These are phyloP conservation scores for Termitomyces sp. DNA, from an alignment of 1,284 basidiomycete species.

Conservation along the genomic window DNA sequence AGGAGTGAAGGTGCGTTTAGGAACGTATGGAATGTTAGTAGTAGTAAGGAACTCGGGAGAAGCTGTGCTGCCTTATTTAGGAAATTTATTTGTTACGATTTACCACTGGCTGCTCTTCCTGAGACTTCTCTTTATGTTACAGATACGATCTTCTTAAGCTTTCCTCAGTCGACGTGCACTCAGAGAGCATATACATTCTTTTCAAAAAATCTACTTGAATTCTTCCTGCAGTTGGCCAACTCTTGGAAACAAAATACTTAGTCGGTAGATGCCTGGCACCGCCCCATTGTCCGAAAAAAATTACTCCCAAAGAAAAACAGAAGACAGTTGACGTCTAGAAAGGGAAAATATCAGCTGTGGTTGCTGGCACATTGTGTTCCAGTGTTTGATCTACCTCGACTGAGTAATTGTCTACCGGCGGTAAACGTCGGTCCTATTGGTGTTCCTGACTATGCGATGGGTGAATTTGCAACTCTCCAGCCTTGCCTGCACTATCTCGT, in stretches of 20 bases:
- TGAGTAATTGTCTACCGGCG: slow-evolving; percentile 14
- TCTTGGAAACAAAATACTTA: background rate
- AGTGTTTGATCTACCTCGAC: slow-evolving; percentile 1
- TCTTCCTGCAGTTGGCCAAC: background rate
- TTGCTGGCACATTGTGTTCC: background rate
- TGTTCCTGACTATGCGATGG: slow-evolving; percentile 52
- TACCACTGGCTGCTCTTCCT: background rate
- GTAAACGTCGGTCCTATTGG: slow-evolving; percentile 29
- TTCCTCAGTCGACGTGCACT: background rate
- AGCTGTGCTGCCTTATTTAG: background rate
- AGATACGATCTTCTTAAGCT: background rate
- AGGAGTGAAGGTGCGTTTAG: slow-evolving; percentile 11
- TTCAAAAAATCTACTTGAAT: background rate
- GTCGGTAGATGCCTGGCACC: background rate
- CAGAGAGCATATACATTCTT: background rate
- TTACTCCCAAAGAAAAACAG: background rate
- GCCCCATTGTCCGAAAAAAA: background rate
- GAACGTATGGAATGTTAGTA: no score
- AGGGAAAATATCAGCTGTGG: background rate
- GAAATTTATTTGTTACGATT: slow-evolving; percentile 1
- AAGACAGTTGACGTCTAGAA: background rate
- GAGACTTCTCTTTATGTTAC: background rate
- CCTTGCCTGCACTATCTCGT: slow-evolving; percentile 63
- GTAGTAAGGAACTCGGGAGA: no score
- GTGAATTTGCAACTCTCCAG: slow-evolving; percentile 70